Conservation (phyloP, 202 grass and related monocot species). For the Digitaria exilis region DNA sequence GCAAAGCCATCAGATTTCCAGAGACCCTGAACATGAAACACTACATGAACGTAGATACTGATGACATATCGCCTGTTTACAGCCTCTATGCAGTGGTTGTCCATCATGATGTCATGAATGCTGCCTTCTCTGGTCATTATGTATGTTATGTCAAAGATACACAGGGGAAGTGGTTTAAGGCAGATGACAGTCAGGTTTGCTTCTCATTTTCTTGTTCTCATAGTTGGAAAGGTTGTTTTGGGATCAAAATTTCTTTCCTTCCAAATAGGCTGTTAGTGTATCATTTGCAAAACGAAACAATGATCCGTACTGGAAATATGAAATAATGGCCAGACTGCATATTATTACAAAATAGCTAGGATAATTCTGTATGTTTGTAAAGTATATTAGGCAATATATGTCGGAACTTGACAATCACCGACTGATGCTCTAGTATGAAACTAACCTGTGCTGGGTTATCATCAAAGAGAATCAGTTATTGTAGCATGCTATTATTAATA, state of each 20-base stretch:
- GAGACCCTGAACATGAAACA: slow-evolving; percentile 58
- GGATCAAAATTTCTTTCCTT: neutral
- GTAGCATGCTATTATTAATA: slow-evolving; percentile 22
- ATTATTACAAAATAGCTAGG: slow-evolving; percentile 6
- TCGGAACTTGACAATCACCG: neutral
- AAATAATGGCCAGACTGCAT: neutral
- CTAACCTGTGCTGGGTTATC: neutral
- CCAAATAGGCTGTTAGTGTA: neutral
- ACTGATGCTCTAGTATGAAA: neutral
- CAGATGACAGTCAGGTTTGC: slow-evolving; percentile 81
- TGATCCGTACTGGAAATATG: neutral
- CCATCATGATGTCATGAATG: slow-evolving; percentile 87
- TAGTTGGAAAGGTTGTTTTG: neutral
- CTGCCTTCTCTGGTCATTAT: slow-evolving; percentile 93
- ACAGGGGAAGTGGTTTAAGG: slow-evolving; percentile 83
- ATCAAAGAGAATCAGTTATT: neutral
- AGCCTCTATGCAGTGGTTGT: slow-evolving; percentile 92
- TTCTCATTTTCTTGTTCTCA: neutral
- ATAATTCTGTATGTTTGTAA: slow-evolving; percentile 8
- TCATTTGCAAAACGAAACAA: neutral
- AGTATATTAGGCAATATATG: neutral
- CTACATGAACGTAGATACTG: slow-evolving; percentile 67
- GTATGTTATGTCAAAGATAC: slow-evolving; percentile 93
- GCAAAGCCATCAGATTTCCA: slow-evolving; percentile 79
- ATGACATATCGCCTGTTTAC: slow-evolving; percentile 76